Evolutionary conservation across 768 basidiomycete genomes (phyloP), one percentile per base, ranked within the genome.

Genomic region (Floccularia luteovirens): DNA sequence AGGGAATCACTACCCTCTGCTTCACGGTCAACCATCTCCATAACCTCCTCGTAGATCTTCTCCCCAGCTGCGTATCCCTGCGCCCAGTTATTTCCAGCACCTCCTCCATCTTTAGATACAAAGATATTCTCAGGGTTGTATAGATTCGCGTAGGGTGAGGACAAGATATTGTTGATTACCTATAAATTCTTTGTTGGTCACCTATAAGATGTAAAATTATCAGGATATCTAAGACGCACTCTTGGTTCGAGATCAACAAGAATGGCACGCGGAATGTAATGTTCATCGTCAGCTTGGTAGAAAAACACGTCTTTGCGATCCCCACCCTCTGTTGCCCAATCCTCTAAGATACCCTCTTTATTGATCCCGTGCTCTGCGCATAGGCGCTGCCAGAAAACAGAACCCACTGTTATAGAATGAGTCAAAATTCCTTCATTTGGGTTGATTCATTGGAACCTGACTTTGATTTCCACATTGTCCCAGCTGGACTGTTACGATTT

Each of bases 251-350:
- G 75, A 62, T 99, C 96, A 44, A 98, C 81, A 27, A 99, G 74
- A 45, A 99, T 94, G 3, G 96, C 90, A 38, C 96, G 77, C 1
- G 96, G 96, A 44, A 99, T 93, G 61, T 98, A 99, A 53, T 96
- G 93, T 59, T 98, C 96, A 54, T 99, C 96, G 58, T 99, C 96
- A n/a, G 96, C 96, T 60, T 98, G 94, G 59, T 99, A 98, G 67
- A 99, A 99, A 66, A 99, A 99, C 20, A 96, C 94, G 63, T 99
- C 96, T 57, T 98, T 99, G 51, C 96, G 74, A 63, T 99, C 96
- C 6, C 90, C 90, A 14, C 88, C 89, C 51, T 93, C 91, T 1
- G 84, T 88, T 4, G 93, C 92, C 88, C 90, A 94, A 46, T 98
- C 93, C 59, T 98, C 93, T 34, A 98, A 79, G 43, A 90, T 90